phyloP scores from a whole-genome alignment of 1,284 basidiomycete species.

The Tilletia indica region DNA sequence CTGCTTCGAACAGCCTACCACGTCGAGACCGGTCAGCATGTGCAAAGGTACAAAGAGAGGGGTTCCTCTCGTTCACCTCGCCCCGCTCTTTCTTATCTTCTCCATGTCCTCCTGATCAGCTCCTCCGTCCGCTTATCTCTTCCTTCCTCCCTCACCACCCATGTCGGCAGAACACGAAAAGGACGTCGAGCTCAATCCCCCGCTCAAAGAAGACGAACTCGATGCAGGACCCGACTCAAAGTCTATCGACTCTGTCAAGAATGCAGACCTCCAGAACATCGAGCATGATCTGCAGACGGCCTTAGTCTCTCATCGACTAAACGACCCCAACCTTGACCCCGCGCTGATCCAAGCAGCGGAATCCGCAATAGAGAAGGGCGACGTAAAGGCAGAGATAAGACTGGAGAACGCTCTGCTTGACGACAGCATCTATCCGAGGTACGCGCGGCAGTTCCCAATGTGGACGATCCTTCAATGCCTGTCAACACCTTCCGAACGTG shows the following conservation, averaged over 20 bases:
- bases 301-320: conserved; percentile 37
- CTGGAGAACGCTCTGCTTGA: conserved; percentile 21
- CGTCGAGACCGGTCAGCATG: no score
- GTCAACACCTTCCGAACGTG: conserved; percentile 45
- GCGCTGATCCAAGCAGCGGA: conserved; percentile 35
- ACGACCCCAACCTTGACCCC: conserved; percentile 41
- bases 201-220: no score
- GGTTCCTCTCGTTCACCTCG: no score
- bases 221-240: no score
- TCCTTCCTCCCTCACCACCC: no score
- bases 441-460: conserved; percentile 45
- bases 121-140: no score
- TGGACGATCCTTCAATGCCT: conserved; percentile 48
- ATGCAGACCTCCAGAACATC: conserved; percentile 31
- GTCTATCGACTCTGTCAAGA: not conserved
- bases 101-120: no score
- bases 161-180: no score
- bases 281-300: conserved; percentile 32
- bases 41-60: no score
- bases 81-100: no score
- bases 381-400: conserved; percentile 38
- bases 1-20: no score
- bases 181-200: no score
- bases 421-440: conserved; percentile 40
- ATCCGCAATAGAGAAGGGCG: conserved; percentile 36